A percentile compares a stretch with the other conserved stretches of the same genome.
Conservation (phyloP, 2,329 filamentous ascomycete species). For the Diaporthe batatas region DNA sequence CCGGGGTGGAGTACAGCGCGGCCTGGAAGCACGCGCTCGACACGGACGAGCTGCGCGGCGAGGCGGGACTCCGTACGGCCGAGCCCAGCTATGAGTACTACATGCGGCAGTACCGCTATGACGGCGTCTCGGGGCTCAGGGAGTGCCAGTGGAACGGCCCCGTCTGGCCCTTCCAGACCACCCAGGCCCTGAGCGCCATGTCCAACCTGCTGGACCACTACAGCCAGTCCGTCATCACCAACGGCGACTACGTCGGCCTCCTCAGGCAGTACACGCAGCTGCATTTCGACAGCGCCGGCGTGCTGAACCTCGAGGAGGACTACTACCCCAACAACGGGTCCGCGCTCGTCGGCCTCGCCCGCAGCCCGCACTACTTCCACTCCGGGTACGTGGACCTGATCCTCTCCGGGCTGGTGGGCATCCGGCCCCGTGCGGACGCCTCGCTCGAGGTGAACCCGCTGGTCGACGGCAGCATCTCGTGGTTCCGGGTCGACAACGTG, state of each 20-base stretch:
- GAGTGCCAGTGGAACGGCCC: conserved; percentile 62
- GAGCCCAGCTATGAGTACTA: conserved; percentile 60
- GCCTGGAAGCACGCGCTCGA: conserved; percentile 55
- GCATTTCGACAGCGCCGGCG: conserved; percentile 54
- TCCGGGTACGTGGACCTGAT: conserved; percentile 58
- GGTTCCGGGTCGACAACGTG: conserved; percentile 57
- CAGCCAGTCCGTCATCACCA: conserved; percentile 48
- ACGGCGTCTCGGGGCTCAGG: conserved; percentile 47
- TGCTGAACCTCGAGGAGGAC: conserved; percentile 57
- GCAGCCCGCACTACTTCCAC: conserved; percentile 60
- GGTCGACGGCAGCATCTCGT: conserved; percentile 51
- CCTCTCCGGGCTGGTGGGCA: conserved; percentile 57
- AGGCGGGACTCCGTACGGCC: conserved; percentile 55
- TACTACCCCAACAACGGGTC: conserved; percentile 58
- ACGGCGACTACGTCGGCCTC: conserved; percentile 53
- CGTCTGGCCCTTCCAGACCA: conserved; percentile 59
- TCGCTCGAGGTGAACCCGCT: conserved; percentile 57
- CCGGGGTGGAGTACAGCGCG: conserved; percentile 49
- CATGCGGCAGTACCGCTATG: conserved; percentile 58
- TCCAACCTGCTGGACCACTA: conserved; percentile 59
- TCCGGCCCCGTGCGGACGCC: conserved; percentile 55
- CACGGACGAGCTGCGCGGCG: conserved; percentile 43
- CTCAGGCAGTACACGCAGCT: conserved; percentile 55
- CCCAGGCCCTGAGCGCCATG: conserved; percentile 55
- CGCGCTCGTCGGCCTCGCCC: conserved; percentile 56